Base-by-base conservation (phyloP, 2,329 filamentous ascomycete species). In the Alternaria sp. region DNA sequence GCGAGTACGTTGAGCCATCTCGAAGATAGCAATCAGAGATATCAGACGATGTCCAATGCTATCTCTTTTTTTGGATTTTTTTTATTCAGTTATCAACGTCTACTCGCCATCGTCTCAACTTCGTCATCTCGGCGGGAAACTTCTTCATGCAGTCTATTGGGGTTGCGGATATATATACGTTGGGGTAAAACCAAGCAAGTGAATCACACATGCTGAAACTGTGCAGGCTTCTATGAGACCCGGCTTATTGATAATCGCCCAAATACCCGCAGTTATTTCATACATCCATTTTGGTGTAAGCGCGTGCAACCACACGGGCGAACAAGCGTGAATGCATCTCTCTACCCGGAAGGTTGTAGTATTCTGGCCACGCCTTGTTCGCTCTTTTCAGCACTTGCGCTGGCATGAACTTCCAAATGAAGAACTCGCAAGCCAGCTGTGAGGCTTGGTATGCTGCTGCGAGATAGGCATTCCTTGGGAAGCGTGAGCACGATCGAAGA, bases 1-100 rank as follows among this genome's bases (percentile, higher is more conserved):
- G 65, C 26, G 65, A 68, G 37, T 66, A 62, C n/a, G 24, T 64
- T 14, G 62, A 62, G 10, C 46, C 63, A 13, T 36, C 60, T 21
- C 60, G 54, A 49, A 56, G 62, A 56, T 58, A 55, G 42, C 39
- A 36, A 34, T n/a, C 9, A 7, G 11, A 14, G 39, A 45, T 31
- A 24, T 13, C 48, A 29, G 10, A 50, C 33, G 6, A 5, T 28
- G 2, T 13, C 48, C 23, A 50, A 14, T 24, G 28, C 23, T n/a
- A 23, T 23, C 14, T 50, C 21, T 3, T 33, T 24, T n/a, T n/a
- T n/a, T n/a, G n/a, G n/a, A n/a, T n/a, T n/a, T n/a, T n/a, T n/a
- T n/a, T n/a, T n/a, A n/a, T 48, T 34, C 33, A n/a, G 39, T 17
- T n/a, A 28, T 36, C 21, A 50, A 39, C 48, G 3, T 24, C 2